Percentiles rank a stretch among this genome's conserved stretches.
These are phyloP conservation scores for Salix viminalis DNA, from an alignment of 345 rosid species.

Conservation along the genomic window DNA sequence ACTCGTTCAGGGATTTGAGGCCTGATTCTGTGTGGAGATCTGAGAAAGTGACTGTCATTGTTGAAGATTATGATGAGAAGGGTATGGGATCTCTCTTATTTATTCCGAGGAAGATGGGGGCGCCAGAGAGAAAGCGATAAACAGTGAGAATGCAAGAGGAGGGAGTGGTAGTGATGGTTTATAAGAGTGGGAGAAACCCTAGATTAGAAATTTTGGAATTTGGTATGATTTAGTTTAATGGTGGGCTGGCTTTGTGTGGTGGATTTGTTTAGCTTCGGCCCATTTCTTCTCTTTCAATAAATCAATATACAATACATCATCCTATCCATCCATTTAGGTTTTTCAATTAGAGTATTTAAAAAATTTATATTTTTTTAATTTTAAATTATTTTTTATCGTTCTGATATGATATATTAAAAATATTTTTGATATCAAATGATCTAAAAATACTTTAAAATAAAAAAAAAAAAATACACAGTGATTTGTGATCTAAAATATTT, in stretches of 20 bases:
- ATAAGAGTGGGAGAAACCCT: background rate
- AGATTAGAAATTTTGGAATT: background rate
- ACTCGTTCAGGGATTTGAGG: slow-evolving; percentile 66
- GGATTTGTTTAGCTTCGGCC: background rate
- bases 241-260: background rate
- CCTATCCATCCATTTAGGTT: too few relatives aligned
- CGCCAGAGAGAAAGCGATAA: background rate
- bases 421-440: too few relatives aligned
- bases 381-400: too few relatives aligned
- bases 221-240: background rate
- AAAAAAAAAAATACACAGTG: too few relatives aligned
- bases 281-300: background rate
- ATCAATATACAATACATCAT: too few relatives aligned
- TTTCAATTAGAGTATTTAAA: too few relatives aligned
- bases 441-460: too few relatives aligned
- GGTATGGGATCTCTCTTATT: too few relatives aligned
- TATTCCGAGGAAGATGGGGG: background rate
- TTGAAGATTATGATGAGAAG: background rate
- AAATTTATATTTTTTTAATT: too few relatives aligned
- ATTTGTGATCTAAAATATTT: too few relatives aligned
- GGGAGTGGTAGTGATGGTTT: background rate
- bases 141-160: background rate
- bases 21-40: slow-evolving; percentile 87
- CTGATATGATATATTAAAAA: too few relatives aligned
- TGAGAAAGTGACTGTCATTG: slow-evolving; percentile 76